These are phyloP conservation scores for Sambucus nigra DNA, from an alignment of 129 eudicot genomes.

Conservation along the genomic window DNA sequence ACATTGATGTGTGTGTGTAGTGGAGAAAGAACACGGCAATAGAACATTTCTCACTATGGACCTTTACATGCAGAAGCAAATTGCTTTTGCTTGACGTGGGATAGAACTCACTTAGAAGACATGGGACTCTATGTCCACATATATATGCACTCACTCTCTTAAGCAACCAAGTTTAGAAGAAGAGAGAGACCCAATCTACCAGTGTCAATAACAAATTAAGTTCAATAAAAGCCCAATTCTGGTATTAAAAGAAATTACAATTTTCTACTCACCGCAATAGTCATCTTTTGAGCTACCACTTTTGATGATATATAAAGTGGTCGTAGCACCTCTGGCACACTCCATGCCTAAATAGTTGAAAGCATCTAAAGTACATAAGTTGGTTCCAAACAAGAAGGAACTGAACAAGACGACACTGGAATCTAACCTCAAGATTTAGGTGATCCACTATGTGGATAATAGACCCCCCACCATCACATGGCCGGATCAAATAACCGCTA, in stretches of 20 bases:
- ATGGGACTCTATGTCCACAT: background rate
- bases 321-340: slow-evolving; percentile 94
- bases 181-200: too few species aligned
- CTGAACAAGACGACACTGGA: background rate
- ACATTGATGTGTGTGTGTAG: too few species aligned
- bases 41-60: too few species aligned
- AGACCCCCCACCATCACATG: slow-evolving; percentile 99
- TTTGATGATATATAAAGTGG: slow-evolving; percentile 92
- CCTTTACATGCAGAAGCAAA: too few species aligned
- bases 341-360: slow-evolving; percentile 58
- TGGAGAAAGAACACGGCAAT: too few species aligned
- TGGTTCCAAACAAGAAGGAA: background rate
- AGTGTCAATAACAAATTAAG: too few species aligned
- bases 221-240: background rate
- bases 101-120: background rate
- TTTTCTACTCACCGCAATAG: slow-evolving; percentile 67
- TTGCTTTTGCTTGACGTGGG: background rate
- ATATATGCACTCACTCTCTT: background rate
- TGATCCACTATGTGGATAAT: slow-evolving; percentile 94
- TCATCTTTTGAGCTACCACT: slow-evolving; percentile 82
- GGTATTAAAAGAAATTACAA: background rate
- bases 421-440: slow-evolving; percentile 66
- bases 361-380: background rate
- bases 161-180: background rate
- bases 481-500: slow-evolving; percentile 84